Percentiles rank a stretch among this genome's conserved stretches.
Conservation (phyloP, 495 filamentous ascomycete species). For the Penicillium desertorum region DNA sequence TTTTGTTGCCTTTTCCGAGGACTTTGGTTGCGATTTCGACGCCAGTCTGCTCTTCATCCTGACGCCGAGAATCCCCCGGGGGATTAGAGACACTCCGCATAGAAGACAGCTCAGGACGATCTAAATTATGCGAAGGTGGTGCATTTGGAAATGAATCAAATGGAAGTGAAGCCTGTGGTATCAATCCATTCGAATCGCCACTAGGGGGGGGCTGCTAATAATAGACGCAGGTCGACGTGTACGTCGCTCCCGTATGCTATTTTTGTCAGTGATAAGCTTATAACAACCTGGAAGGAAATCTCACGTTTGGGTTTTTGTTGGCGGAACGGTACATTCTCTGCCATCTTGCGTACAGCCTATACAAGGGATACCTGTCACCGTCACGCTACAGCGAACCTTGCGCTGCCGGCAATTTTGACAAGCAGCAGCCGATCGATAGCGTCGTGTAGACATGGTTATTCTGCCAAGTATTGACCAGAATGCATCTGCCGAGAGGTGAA, state of each 20-base stretch:
- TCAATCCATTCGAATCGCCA: background rate
- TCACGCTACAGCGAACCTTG: constrained; percentile 37
- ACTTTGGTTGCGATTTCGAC: constrained; percentile 33
- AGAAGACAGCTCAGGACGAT: background rate
- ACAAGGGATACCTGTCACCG: constrained; percentile 34
- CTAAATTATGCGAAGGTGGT: background rate
- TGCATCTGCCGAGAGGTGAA: background rate
- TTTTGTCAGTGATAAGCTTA: background rate
- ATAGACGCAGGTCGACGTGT: background rate
- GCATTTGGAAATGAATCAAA: background rate
- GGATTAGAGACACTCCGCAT: constrained; percentile 7
- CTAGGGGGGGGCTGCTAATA: background rate
- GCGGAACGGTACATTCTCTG: constrained; percentile 26
- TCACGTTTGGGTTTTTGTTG: constrained; percentile 12
- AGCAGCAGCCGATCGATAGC: constrained; percentile 36
- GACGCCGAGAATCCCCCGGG: background rate
- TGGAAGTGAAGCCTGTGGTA: background rate
- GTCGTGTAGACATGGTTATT: constrained; percentile 27
- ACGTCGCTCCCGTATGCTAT: constrained; percentile 4
- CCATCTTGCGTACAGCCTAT: constrained; percentile 33
- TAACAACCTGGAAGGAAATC: background rate
- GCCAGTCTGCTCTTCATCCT: constrained; percentile 30
- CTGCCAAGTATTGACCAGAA: constrained; percentile 13
- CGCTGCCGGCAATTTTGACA: constrained; percentile 35
- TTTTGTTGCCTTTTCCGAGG: constrained; percentile 20